A percentile compares a stretch with the other conserved stretches of the same genome.
Evolutionary conservation across 768 basidiomycete species (phyloP).

Genomic region (Russula virescens): DNA sequence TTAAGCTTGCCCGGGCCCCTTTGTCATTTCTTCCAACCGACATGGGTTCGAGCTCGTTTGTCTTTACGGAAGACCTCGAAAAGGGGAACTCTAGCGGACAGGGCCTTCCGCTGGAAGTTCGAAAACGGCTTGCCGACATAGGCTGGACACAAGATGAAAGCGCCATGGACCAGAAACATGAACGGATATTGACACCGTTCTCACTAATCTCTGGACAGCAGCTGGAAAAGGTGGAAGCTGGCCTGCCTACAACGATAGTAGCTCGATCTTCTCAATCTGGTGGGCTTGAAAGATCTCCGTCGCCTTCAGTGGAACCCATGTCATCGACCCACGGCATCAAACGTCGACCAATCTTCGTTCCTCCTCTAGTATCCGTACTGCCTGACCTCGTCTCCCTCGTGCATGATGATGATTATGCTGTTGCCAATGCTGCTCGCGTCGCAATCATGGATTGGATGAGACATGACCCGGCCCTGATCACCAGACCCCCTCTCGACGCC

Average conservation of each 20-base stretch:
- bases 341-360: conserved; percentile 62
- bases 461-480: conserved; percentile 65
- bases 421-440: conserved; percentile 53
- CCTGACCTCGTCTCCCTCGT: conserved; percentile 48
- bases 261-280: conserved; percentile 28
- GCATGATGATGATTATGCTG: conserved; percentile 45
- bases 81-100: conserved; percentile 41
- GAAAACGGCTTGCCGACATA: conserved; percentile 62
- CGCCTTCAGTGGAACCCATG: neutral
- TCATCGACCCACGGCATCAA: conserved; percentile 36
- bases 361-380: conserved; percentile 50
- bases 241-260: conserved; percentile 27
- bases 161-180: conserved; percentile 47
- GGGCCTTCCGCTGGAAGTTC: conserved; percentile 55
- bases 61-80: conserved; percentile 47
- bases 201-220: conserved; percentile 55
- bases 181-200: conserved; percentile 59
- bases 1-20: conserved; percentile 63
- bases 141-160: conserved; percentile 66
- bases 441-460: conserved; percentile 62
- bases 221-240: conserved; percentile 44
- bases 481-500: conserved; percentile 55
- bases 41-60: conserved; percentile 57
- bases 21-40: conserved; percentile 73
- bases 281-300: conserved; percentile 28